Evolutionary conservation across 2,329 filamentous ascomycete species (phyloP).

Genomic region (Pseudogymnoascus sp.): DNA sequence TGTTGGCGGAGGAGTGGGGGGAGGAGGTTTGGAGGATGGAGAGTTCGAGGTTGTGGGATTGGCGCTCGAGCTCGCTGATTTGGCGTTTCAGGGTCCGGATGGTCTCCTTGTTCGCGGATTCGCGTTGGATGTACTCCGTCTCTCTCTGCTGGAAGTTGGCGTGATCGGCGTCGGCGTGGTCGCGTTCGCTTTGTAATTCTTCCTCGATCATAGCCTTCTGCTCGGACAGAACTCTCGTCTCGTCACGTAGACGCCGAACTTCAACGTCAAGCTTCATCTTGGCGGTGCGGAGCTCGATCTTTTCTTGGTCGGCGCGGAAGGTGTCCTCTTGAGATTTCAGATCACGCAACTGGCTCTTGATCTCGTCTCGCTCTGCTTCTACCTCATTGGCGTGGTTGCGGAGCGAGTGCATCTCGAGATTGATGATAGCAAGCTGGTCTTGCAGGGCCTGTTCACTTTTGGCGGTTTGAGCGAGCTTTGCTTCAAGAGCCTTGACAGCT

Average conservation of each 20-base stretch:
- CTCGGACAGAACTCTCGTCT: slow-evolving; percentile 50
- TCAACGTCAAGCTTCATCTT: slow-evolving; percentile 63
- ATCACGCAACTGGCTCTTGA: slow-evolving; percentile 53
- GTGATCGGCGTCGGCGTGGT: slow-evolving; percentile 48
- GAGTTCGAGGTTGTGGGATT: slow-evolving; percentile 58
- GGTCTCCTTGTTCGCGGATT: slow-evolving; percentile 53
- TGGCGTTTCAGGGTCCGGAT: slow-evolving; percentile 58
- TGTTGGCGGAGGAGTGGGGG: slow-evolving; percentile 38
- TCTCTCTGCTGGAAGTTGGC: slow-evolving; percentile 44
- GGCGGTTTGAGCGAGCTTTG: slow-evolving; percentile 47
- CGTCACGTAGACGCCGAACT: slow-evolving; percentile 56
- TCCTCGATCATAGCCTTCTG: slow-evolving; percentile 54
- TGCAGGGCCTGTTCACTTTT: slow-evolving; percentile 58
- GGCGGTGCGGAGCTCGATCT: slow-evolving; percentile 59
- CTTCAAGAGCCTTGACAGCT: slow-evolving; percentile 51
- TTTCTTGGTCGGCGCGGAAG: slow-evolving; percentile 59
- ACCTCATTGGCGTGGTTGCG: slow-evolving; percentile 49
- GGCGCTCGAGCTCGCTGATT: slow-evolving; percentile 59
- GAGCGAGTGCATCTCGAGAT: slow-evolving; percentile 53
- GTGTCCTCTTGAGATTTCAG: slow-evolving; percentile 47
- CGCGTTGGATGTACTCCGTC: slow-evolving; percentile 57
- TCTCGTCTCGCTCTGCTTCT: slow-evolving; percentile 59
- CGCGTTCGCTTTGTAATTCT: slow-evolving; percentile 59
- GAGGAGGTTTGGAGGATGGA: slow-evolving; percentile 41
- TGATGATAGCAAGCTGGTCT: slow-evolving; percentile 53